Evolutionary conservation across 148 eudicot genomes (phyloP), one percentile per base, ranked within the genome.

Genomic region (Simmondsia chinensis): DNA sequence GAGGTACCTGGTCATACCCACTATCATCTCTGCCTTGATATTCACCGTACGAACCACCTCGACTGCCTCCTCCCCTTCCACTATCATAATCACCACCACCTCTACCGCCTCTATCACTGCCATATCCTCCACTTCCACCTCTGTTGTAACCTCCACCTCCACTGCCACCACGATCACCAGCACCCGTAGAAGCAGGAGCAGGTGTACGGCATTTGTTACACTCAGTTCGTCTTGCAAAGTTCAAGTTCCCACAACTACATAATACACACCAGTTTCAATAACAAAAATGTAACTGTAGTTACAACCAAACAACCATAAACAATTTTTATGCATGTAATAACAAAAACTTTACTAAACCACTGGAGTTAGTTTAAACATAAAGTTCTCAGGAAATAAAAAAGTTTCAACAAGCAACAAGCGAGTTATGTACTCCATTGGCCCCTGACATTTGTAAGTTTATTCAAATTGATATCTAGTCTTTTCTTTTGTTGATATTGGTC

Each of bases 141-240:
- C 72, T 63, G 37, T 54, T 75, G 44, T 56, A 45, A 14, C 63
- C 64, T 14, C 81, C 71, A 33, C 72, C 70, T 17, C 69, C 66
- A 19, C 69, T 52, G n/a, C 65, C 64, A 44, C 69, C 76, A 26
- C 68, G 72, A 42, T 66, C 69, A 46, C 61, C 71, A 58, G 59
- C 46, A 9, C 71, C 60, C 13, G 41, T 31, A 9, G 49, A 70
- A 33, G 72, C 68, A 50, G 94, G 94, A 19, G 83, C 50, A 18
- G 85, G 74, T 33, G 78, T 69, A 41, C 82, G 81, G 38, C 95
- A 91, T 72, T 82, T 85, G 82, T 91, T 85, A 64, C 97, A 89
- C 46, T 84, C 76, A 19, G 56, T 59, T 69, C 99, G 68, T 49
- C 94, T 74, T 7, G 99, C 95, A 69, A 91, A 91, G 69, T 91